Evolutionary conservation across 1,284 basidiomycete genomes (phyloP).

Genomic region (Pseudozyma tsukubaensis): DNA sequence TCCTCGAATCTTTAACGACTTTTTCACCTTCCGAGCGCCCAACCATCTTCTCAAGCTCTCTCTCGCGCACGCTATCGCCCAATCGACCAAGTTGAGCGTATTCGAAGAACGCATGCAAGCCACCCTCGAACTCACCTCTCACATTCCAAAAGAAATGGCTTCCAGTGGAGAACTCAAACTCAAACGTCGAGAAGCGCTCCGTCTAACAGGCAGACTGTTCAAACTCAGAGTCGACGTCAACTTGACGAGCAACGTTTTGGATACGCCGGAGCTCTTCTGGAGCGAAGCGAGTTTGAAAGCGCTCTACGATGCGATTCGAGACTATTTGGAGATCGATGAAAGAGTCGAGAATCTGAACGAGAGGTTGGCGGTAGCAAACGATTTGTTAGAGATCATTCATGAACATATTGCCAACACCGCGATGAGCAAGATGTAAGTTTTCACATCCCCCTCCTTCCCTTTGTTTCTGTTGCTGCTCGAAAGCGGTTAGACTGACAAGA

Average conservation of each 20-base stretch:
- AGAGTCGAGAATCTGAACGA: constrained; percentile 90
- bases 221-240: constrained; percentile 90
- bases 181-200: constrained; percentile 83
- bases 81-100: constrained; percentile 89
- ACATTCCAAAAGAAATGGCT: constrained; percentile 87
- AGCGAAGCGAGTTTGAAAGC: constrained; percentile 88
- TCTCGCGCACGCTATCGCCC: constrained; percentile 91
- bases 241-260: constrained; percentile 88
- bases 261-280: constrained; percentile 96
- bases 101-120: constrained; percentile 85
- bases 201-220: constrained; percentile 88
- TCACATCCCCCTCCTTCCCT: neutral
- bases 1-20: constrained; percentile 82
- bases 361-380: constrained; percentile 85
- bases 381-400: constrained; percentile 78
- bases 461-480: neutral
- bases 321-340: constrained; percentile 91
- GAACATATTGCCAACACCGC: constrained; percentile 90
- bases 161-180: constrained; percentile 81
- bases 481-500: constrained; percentile 2
- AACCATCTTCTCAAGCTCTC: constrained; percentile 79
- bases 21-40: constrained; percentile 79
- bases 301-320: constrained; percentile 90
- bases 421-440: constrained; percentile 73
- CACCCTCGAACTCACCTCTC: constrained; percentile 81